Conservation (phyloP, 2,329 filamentous ascomycete genomes). For the Sordariomycetes sp. region DNA sequence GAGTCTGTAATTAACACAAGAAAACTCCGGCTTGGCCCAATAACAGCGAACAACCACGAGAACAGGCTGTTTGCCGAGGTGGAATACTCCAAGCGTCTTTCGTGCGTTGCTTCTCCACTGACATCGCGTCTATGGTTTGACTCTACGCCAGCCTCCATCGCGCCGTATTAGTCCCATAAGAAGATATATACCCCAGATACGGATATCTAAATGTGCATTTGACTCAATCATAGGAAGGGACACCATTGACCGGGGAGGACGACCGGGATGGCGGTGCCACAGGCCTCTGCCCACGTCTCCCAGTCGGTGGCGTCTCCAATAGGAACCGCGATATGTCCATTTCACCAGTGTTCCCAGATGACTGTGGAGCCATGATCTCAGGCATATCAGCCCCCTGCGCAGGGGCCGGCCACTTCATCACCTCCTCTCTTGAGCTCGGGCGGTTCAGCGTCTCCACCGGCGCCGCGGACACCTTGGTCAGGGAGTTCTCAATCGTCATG, state of each 20-base stretch:
- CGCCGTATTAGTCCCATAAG: background rate
- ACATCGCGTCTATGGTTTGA: background rate
- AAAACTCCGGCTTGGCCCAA: too few relatives aligned
- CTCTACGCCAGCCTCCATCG: background rate
- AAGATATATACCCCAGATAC: background rate
- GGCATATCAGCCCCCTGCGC: conserved; percentile 18
- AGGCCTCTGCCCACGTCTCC: background rate
- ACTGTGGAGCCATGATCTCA: conserved; percentile 10
- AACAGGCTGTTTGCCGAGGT: too few relatives aligned
- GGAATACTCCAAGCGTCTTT: too few relatives aligned
- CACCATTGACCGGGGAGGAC: background rate
- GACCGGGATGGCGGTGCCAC: background rate
- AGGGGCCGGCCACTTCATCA: conserved; percentile 23
- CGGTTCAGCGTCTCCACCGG: conserved; percentile 25
- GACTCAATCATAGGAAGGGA: background rate
- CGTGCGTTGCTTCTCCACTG: too few relatives aligned
- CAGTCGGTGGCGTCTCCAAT: conserved; percentile 33
- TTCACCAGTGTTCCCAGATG: conserved; percentile 26
- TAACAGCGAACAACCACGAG: too few relatives aligned
- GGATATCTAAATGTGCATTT: background rate
- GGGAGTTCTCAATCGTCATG: conserved; percentile 32
- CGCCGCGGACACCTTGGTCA: conserved; percentile 20
- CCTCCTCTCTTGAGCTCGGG: conserved; percentile 30
- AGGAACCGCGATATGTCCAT: conserved; percentile 50
- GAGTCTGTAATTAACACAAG: too few relatives aligned